Evolutionary conservation across 768 basidiomycete species (phyloP), one percentile per base, ranked within the genome.

Genomic region (Daedaleopsis nitida): DNA sequence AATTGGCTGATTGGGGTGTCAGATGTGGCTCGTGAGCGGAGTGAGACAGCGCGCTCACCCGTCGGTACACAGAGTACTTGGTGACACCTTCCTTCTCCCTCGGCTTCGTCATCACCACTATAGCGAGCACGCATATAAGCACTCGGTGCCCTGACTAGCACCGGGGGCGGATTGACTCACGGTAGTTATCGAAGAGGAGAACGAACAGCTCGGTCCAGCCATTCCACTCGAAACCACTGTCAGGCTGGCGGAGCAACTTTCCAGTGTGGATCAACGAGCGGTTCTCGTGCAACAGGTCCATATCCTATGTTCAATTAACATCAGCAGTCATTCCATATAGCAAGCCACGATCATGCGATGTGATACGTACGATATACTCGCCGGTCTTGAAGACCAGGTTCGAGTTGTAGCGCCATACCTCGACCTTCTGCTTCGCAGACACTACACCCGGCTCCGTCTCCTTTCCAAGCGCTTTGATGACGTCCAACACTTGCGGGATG

Each of bases 131-230:
- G 42, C n/a, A 5, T 14, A 5, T 43, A 5, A 43, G 42, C 13
- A 43, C n/a, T 5, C 12, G 12, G 42, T 32, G 3, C 27, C 27
- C 27, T 43, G 42, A 43, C n/a, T n/a, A 43, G 12, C 42, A n/a
- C 42, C 14, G 5, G 19, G 16, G 9, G 21, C 12, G 11, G 35
- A n/a, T 16, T 27, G 14, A 76, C 92, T 74, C 60, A 94, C 94
- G 74, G 68, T 98, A 99, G 68, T 98, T 94, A 74, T 99, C 97
- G 67, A 99, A 97, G 3, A 99, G 78, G 55, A 98, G 80, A 9
- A 96, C 89, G 63, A 88, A 91, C 8, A 96, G 81, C 73, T 98
- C 95, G 47, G 86, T 87, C 92, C 94, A 96, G 44, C 89, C 91
- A 63, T 84, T 92, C 87, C 88, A 91, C 72, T 90, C 89, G 64